Evolutionary conservation across 2,329 filamentous ascomycete species (phyloP), one percentile per base, ranked within the genome.

Genomic region (Colletotrichum sp.): DNA sequence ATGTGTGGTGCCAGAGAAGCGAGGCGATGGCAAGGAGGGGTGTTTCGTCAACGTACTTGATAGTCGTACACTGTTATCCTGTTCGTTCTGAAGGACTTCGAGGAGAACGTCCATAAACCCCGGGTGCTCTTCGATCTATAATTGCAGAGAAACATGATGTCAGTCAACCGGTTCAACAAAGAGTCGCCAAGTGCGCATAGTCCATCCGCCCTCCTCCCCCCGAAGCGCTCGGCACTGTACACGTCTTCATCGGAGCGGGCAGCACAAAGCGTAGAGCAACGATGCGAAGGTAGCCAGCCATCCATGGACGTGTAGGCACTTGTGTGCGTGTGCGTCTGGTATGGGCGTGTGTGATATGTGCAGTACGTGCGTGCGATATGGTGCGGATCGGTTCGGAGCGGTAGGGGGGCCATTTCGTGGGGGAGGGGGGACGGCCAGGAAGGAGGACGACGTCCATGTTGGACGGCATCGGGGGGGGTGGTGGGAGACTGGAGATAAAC

Each of bases 31-130:
- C 26, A 65, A 52, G 70, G 76, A 71, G 77, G 52, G 34, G 24
- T 32, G 34, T 7, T 15, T 36, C 18, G 59, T 73, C 36, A 34
- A 88, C 93, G 82, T 94, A 99, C 96, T 95, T 77, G 96, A 96
- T 74, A 98, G 90, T 82, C 96, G 94, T 80, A 98, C 92, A 78
- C 93, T 93, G 81, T 92, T 90, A 80, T 98, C 94, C 86, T 96
- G 94, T 87, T 99, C 97, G 77, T 92, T 91, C 87, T 98, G 94
- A 80, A 99, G 89, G 82, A 99, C 96, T 84, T 98, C 95, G 82
- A 98, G 90, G 78, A 99, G 92, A 80, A 95, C 95, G 85, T 97
- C 95, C 83, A 95, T 94, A 86, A 99, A 99, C 79, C 96, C 96
- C 77, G 94, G 90, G 85, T 96, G 93, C 80, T 95, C 93, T 88